Evolutionary conservation across 345 rosid species (phyloP).

Genomic region (Populus ilicifolia): DNA sequence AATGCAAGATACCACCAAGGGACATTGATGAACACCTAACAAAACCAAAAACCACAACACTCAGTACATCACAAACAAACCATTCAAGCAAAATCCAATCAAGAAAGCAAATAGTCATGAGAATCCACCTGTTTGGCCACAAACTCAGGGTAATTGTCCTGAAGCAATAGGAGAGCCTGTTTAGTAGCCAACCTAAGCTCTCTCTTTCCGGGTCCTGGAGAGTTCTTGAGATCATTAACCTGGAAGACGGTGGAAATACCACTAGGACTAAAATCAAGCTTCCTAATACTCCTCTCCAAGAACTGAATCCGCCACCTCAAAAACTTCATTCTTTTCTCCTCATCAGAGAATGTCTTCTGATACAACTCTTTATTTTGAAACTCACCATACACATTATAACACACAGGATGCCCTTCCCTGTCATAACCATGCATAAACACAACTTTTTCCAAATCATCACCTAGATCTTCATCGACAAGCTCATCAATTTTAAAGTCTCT

Average conservation of each 20-base stretch:
- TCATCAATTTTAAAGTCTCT: constrained; percentile 60
- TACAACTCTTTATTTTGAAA: constrained; percentile 84
- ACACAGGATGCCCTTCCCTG: constrained; percentile 78
- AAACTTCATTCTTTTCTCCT: constrained; percentile 65
- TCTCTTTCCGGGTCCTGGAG: constrained; percentile 72
- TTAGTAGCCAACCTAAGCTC: constrained; percentile 81
- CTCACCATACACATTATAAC: constrained; percentile 87
- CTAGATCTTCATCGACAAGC: constrained; percentile 64
- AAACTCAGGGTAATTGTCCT: constrained; percentile 94
- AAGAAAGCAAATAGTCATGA: neutral
- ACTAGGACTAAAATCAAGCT: constrained; percentile 78
- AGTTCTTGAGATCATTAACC: constrained; percentile 80
- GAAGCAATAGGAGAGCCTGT: constrained; percentile 77
- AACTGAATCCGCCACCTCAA: constrained; percentile 85
- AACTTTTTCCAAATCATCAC: constrained; percentile 75
- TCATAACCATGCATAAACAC: constrained; percentile 88
- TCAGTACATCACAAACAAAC: neutral
- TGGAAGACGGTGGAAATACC: constrained; percentile 75
- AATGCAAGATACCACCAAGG: constrained; percentile 98
- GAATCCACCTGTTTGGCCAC: constrained; percentile 77
- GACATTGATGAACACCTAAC: constrained; percentile 81
- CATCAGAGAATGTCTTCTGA: constrained; percentile 64
- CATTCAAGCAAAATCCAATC: neutral
- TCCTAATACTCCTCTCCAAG: constrained; percentile 80
- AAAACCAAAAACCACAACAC: constrained; percentile 5